phyloP scores from a whole-genome alignment of 2,329 filamentous ascomycete genomes.

The Dothideomycetes sp. region DNA sequence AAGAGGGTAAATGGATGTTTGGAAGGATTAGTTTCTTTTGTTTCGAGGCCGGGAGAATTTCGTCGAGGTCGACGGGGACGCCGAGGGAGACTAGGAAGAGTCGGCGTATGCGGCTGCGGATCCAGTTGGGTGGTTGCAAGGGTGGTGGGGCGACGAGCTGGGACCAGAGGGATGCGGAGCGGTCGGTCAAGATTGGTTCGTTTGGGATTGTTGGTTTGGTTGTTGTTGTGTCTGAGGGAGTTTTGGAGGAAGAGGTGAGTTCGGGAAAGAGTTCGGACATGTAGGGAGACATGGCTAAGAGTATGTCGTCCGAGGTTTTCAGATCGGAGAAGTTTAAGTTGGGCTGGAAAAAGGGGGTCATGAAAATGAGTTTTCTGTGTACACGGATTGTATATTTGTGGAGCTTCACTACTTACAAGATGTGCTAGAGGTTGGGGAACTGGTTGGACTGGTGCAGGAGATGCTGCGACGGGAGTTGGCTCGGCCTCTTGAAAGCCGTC shows the following conservation, averaged over 20 bases:
- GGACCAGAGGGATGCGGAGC: slow-evolving; percentile 87
- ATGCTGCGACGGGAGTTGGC: slow-evolving; percentile 17
- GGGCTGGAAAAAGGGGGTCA: slow-evolving; percentile 11
- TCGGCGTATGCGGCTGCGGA: slow-evolving; percentile 85
- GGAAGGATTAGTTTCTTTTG: slow-evolving; percentile 96
- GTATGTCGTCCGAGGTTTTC: slow-evolving; percentile 47
- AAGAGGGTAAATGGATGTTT: slow-evolving; percentile 48
- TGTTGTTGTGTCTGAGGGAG: slow-evolving; percentile 22
- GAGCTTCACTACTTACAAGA: slow-evolving; percentile 37
- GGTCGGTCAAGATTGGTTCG: slow-evolving; percentile 62
- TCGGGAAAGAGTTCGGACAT: slow-evolving; percentile 57
- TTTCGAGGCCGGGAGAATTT: slow-evolving; percentile 92
- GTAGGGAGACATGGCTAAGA: slow-evolving; percentile 54
- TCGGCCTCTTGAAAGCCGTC: slow-evolving; percentile 34
- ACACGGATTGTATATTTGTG: slow-evolving; percentile 1
- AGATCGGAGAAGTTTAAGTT: slow-evolving; percentile 13
- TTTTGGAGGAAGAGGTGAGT: slow-evolving; percentile 29
- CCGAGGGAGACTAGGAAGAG: slow-evolving; percentile 93
- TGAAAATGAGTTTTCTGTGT: slow-evolving; percentile 1
- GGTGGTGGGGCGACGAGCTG: slow-evolving; percentile 92
- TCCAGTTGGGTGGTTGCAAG: slow-evolving; percentile 94
- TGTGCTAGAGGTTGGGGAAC: slow-evolving; percentile 32
- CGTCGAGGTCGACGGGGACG: slow-evolving; percentile 91
- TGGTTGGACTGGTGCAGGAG: slow-evolving; percentile 31
- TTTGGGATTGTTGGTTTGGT: slow-evolving; percentile 31